These are phyloP conservation scores for Phyllosticta citriasiana DNA, from an alignment of 2,329 filamentous ascomycete species.

Conservation along the genomic window DNA sequence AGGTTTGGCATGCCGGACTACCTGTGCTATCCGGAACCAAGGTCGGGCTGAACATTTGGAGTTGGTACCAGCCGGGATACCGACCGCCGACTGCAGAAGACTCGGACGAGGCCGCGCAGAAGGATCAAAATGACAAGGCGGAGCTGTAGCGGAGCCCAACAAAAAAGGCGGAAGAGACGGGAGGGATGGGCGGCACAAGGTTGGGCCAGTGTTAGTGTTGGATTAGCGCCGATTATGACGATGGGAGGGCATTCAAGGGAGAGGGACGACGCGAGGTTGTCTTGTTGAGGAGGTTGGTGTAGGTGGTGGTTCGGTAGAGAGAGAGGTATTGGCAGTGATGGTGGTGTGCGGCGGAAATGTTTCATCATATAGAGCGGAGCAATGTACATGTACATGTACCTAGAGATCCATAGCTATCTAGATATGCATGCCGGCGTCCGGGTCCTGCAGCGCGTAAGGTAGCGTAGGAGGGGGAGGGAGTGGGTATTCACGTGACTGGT, in stretches of 20 bases:
- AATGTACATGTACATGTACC: too few species aligned
- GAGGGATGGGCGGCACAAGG: background rate
- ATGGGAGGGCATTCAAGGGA: background rate
- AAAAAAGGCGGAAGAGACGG: background rate
- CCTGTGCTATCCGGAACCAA: slow-evolving; percentile 47
- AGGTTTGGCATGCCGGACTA: slow-evolving; percentile 52
- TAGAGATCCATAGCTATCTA: too few species aligned
- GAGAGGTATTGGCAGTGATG: background rate
- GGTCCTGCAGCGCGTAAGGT: too few species aligned
- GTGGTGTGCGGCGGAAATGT: background rate
- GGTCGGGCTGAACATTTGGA: slow-evolving; percentile 56
- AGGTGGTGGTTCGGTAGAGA: background rate
- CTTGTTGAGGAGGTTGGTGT: background rate
- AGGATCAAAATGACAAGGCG: background rate
- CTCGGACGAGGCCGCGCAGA: background rate
- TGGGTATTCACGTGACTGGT: too few species aligned
- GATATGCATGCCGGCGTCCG: too few species aligned
- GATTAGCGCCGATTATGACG: background rate
- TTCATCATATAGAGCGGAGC: background rate
- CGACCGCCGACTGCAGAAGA: background rate
- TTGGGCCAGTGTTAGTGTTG: background rate
- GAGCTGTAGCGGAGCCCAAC: background rate
- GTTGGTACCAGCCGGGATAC: slow-evolving; percentile 42
- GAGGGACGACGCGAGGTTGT: background rate
- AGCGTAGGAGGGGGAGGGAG: too few species aligned